Percentiles rank a stretch among this genome's conserved stretches.
Conservation (phyloP, 352 stramenopile species). For the Phytopythium litorale region DNA sequence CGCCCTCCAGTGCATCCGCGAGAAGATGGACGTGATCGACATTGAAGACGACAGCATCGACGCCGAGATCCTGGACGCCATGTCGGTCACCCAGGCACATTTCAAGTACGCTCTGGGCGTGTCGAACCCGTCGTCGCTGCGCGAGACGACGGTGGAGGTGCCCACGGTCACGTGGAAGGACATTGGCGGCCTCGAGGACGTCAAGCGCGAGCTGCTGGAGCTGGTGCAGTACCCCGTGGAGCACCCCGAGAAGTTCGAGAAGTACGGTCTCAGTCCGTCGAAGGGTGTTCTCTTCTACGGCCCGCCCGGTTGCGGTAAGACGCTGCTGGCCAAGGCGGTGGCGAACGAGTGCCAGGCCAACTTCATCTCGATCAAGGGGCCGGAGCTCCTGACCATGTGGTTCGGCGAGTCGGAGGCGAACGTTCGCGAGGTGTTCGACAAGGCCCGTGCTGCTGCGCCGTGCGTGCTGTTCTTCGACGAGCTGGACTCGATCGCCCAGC, state of each 20-base stretch:
- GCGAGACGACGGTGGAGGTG: conserved; percentile 99
- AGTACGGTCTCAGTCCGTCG: conserved; percentile 93
- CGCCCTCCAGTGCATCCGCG: conserved; percentile 98
- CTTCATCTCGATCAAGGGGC: conserved; percentile 99
- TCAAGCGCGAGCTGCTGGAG: conserved; percentile 99
- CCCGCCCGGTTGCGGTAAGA: conserved; percentile 99
- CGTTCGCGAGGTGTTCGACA: conserved; percentile 99
- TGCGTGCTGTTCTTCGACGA: conserved; percentile 99
- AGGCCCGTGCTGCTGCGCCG: conserved; percentile 95
- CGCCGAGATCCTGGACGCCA: conserved; percentile 97
- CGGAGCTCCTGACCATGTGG: conserved; percentile 99
- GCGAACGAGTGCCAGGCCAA: conserved; percentile 99
- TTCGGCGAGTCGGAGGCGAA: conserved; percentile 99
- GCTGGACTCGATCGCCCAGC: conserved; percentile 98
- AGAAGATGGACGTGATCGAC: conserved; percentile 99
- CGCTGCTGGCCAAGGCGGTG: conserved; percentile 99
- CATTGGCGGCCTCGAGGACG: conserved; percentile 97
- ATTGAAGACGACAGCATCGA: conserved; percentile 99
- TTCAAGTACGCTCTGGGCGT: conserved; percentile 98
- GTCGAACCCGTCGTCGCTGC: conserved; percentile 98
- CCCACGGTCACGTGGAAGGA: conserved; percentile 98
- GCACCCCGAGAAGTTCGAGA: conserved; percentile 99
- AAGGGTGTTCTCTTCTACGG: conserved; percentile 99
- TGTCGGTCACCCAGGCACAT: conserved; percentile 98
- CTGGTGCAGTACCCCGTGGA: conserved; percentile 99